A percentile compares a stretch with the other conserved stretches of the same genome.
phyloP scores from a whole-genome alignment of 2,329 filamentous ascomycete species.

The Zymoseptoria brevis region DNA sequence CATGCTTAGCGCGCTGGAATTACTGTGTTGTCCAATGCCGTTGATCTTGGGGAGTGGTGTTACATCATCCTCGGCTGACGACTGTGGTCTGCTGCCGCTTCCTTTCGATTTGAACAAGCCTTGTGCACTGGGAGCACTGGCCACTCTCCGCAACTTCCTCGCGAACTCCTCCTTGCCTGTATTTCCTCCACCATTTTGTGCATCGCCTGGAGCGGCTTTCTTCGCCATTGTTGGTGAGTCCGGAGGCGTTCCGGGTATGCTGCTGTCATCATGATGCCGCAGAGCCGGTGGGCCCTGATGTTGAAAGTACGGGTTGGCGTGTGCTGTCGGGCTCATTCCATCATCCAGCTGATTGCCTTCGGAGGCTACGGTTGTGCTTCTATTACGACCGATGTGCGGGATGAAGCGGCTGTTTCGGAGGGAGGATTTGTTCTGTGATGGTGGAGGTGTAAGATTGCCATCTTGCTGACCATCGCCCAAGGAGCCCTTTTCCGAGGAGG shows the following conservation, averaged over 20 bases:
- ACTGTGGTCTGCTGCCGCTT: constrained; percentile 46
- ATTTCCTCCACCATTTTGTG: constrained; percentile 60
- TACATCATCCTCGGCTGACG: constrained; percentile 63
- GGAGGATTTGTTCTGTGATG: constrained; percentile 49
- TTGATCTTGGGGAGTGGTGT: constrained; percentile 42
- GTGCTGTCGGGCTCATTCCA: constrained; percentile 78
- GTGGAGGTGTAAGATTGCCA: constrained; percentile 37
- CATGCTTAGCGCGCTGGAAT: constrained; percentile 44
- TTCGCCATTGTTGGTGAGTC: constrained; percentile 69
- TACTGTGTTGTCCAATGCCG: constrained; percentile 40
- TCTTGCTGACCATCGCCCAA: constrained; percentile 31
- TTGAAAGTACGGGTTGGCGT: constrained; percentile 94
- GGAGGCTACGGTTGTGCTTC: constrained; percentile 83
- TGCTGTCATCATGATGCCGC: constrained; percentile 90
- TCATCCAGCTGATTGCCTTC: constrained; percentile 89
- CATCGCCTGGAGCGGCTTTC: constrained; percentile 59
- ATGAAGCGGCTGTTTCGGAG: constrained; percentile 86
- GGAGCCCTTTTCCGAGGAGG: constrained; percentile 28
- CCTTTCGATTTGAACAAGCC: constrained; percentile 60
- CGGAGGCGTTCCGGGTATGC: constrained; percentile 83
- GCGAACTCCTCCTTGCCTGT: constrained; percentile 91
- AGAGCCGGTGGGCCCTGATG: constrained; percentile 91
- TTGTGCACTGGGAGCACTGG: constrained; percentile 94
- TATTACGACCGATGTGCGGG: constrained; percentile 75
- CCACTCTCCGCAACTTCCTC: constrained; percentile 83